Evolutionary conservation across 768 basidiomycete species (phyloP), one percentile per base, ranked within the genome.

Genomic region (Pisolithus marmoratus): DNA sequence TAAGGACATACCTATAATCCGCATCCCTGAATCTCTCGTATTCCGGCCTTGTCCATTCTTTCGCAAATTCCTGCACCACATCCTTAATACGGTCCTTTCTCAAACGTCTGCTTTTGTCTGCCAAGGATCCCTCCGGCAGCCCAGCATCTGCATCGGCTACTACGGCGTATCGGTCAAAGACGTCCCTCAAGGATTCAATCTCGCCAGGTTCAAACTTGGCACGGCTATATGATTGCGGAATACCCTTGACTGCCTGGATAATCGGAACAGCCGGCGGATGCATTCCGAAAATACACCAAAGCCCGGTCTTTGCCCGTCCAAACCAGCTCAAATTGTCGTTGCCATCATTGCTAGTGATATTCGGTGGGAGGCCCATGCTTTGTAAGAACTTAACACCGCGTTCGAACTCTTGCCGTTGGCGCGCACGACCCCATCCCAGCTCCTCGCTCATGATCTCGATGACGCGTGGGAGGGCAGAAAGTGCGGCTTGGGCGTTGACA

Each of bases 381-480:
- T 74, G 75, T 38, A 96, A 76, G 72, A 91, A 95, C 40, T 64
- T 67, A 19, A 86, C 74, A 0, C 84, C 82, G 4, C 69, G 64
- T 29, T 72, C 68, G 50, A 86, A 72, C 68, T 97, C 88, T 50
- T 70, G 60, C 48, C 72, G 67, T 58, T 83, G 79, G 59, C 84
- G 78, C 15, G 73, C 58, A 24, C 70, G 66, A 54, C 78, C 76
- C 95, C 95, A 99, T 12, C 76, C 73, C 6, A 94, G 78, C 63
- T 97, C 93, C 15, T 79, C 79, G 5, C 81, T 80, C 93, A 97
- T 95, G 67, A 96, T 87, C 52, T 91, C 90, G 54, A 95, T 84
- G 46, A 99, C 85, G 27, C 79, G 78, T 3, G 94, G 94, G 47
- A 99, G 82, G 0, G 87, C 82, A 26, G 86, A 82, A 29, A 94